These are phyloP conservation scores for Exophiala phaeomuriformis DNA, from an alignment of 2,329 filamentous ascomycete species.

Conservation along the genomic window DNA sequence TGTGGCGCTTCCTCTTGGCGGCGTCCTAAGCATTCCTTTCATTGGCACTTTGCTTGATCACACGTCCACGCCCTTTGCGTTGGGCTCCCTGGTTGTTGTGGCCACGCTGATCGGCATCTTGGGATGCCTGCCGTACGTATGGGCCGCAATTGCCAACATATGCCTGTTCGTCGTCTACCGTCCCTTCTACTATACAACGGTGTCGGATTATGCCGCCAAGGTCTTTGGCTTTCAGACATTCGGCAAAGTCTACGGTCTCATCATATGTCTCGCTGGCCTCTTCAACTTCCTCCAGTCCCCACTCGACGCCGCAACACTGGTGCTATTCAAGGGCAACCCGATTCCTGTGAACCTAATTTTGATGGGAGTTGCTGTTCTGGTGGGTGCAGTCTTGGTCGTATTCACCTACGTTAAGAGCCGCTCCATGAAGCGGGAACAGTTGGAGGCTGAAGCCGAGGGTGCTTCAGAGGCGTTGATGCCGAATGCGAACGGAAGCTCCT, in stretches of 20 bases:
- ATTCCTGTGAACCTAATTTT: conserved; percentile 69
- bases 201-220: conserved; percentile 72
- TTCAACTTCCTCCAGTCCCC: conserved; percentile 78
- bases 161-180: conserved; percentile 52
- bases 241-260: conserved; percentile 85
- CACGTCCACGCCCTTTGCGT: conserved; percentile 63
- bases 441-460: conserved; percentile 27
- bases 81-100: conserved; percentile 60
- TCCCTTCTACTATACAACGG: conserved; percentile 27
- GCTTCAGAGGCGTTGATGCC: conserved; percentile 26
- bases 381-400: conserved; percentile 60
- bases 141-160: conserved; percentile 66
- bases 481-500: conserved; percentile 22
- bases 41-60: conserved; percentile 74
- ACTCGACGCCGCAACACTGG: conserved; percentile 70
- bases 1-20: conserved; percentile 72
- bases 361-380: conserved; percentile 51
- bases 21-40: conserved; percentile 77
- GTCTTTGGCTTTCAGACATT: conserved; percentile 90
- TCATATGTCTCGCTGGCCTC: conserved; percentile 77
- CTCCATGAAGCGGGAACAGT: conserved; percentile 25
- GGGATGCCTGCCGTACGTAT: conserved; percentile 62
- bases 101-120: conserved; percentile 71
- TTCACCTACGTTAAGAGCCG: conserved; percentile 48
- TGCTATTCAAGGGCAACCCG: conserved; percentile 63